Conservation (phyloP, 441 rosid species). For the Biscutella laevigata region DNA sequence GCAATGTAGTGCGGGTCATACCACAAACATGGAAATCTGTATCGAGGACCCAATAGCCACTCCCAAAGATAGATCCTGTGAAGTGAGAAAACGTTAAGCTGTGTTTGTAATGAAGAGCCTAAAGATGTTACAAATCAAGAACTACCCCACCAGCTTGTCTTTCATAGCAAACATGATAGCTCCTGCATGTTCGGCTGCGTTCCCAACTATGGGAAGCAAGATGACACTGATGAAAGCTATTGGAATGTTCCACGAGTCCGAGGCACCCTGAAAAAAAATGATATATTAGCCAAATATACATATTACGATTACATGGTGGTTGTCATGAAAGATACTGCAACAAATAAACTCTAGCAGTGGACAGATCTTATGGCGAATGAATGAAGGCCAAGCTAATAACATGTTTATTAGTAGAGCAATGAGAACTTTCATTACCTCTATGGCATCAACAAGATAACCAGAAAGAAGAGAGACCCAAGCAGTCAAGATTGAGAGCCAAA, state of each 20-base stretch:
- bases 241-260: conserved; percentile 62
- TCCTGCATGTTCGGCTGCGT: conserved; percentile 93
- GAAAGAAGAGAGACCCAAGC: conserved; percentile 77
- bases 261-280: conserved; percentile 56
- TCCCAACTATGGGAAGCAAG: conserved; percentile 85
- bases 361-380: background rate
- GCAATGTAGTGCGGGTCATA: conserved; percentile 24
- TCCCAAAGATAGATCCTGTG: conserved; percentile 81
- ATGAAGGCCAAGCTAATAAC: background rate
- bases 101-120: background rate
- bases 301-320: background rate
- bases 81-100: background rate
- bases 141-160: conserved; percentile 66
- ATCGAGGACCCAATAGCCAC: conserved; percentile 96
- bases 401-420: background rate
- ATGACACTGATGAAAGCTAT: conserved; percentile 74
- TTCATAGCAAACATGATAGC: conserved; percentile 94
- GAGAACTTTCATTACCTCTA: conserved; percentile 38
- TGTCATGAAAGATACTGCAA: background rate
- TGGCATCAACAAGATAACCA: conserved; percentile 78
- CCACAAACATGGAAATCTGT: conserved; percentile 88
- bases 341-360: background rate
- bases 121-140: background rate
- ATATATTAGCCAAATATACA: background rate
- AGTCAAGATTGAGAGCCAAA: conserved; percentile 74